Conservation (phyloP, 192 early-diverging fungal species). For the Coemansia brasiliensis region DNA sequence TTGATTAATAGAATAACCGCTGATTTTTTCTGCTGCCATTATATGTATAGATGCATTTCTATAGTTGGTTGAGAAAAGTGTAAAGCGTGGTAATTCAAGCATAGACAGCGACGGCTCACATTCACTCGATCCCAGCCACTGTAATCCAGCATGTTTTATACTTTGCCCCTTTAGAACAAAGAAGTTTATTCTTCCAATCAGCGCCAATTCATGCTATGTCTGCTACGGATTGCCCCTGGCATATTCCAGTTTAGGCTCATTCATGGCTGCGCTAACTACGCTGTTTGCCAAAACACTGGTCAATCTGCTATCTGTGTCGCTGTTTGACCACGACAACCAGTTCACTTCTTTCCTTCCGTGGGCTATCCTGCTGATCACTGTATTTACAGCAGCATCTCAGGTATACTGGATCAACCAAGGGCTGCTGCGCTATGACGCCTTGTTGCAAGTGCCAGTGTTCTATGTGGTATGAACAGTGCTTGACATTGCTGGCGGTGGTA, state of each 20-base stretch:
- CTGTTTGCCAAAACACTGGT: conserved; percentile 83
- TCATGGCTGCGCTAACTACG: conserved; percentile 76
- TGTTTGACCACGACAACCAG: conserved; percentile 73
- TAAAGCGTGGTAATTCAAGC: conserved; percentile 29
- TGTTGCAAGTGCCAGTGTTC: conserved; percentile 81
- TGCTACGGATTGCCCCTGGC: conserved; percentile 65
- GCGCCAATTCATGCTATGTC: conserved; percentile 48
- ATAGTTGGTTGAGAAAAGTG: conserved; percentile 56
- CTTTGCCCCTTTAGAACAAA: neutral
- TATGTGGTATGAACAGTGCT: conserved; percentile 80
- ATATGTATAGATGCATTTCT: conserved; percentile 63
- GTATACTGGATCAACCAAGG: conserved; percentile 88
- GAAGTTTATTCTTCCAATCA: conserved; percentile 5
- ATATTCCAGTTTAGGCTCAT: conserved; percentile 72
- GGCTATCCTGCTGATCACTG: conserved; percentile 69
- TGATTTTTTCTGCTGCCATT: conserved; percentile 60
- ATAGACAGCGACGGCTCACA: neutral
- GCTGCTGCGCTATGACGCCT: conserved; percentile 72
- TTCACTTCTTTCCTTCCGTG: conserved; percentile 65
- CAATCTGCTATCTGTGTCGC: conserved; percentile 64
- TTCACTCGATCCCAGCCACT: no score
- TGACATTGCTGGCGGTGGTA: conserved; percentile 79
- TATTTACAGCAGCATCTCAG: conserved; percentile 74
- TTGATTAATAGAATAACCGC: no score
- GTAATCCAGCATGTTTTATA: no score